phyloP scores from a whole-genome alignment of 2,329 filamentous ascomycete species.

The Diaporthe humulicola region DNA sequence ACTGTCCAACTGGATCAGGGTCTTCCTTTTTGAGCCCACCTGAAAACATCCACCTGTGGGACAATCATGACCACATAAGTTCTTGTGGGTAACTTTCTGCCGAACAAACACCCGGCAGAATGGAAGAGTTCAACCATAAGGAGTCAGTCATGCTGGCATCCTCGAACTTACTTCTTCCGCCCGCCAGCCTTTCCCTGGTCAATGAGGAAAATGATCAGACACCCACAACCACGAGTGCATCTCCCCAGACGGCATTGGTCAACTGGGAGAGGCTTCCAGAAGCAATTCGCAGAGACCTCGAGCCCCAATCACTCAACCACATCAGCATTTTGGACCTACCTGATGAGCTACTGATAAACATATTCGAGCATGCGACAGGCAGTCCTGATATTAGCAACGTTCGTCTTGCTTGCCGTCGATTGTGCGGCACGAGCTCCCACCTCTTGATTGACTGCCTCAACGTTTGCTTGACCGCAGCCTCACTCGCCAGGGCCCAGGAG shows the following conservation, averaged over 20 bases:
- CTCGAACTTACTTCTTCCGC: too few relatives aligned
- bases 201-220: not conserved
- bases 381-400: not conserved
- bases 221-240: too few relatives aligned
- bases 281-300: not conserved
- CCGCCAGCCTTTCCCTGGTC: not conserved
- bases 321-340: not conserved
- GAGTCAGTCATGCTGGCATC: not conserved
- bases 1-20: not conserved
- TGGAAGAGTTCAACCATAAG: not conserved
- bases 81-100: too few relatives aligned
- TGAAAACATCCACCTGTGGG: too few relatives aligned
- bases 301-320: not conserved
- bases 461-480: not conserved
- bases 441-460: not conserved
- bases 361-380: not conserved
- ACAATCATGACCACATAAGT: too few relatives aligned
- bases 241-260: not conserved
- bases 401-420: not conserved
- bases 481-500: not conserved
- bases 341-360: not conserved
- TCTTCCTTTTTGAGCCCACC: too few relatives aligned
- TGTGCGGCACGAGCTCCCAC: not conserved
- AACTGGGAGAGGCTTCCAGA: not conserved
- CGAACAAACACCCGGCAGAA: not conserved